phyloP scores from a whole-genome alignment of 2,329 filamentous ascomycete species.

The Neofusicoccum cordaticola region DNA sequence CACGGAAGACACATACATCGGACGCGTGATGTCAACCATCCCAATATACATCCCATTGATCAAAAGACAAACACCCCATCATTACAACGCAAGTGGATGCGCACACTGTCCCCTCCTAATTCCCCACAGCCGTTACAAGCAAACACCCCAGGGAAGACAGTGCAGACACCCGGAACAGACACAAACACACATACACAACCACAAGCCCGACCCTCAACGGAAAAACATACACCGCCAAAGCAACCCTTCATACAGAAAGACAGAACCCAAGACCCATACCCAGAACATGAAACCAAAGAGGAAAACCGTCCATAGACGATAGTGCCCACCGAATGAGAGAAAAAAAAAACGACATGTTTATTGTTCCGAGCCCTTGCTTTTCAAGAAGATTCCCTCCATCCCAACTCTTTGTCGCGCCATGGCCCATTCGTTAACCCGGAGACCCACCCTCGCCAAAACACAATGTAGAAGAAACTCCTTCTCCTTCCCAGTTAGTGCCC shows the following conservation, averaged over 20 bases:
- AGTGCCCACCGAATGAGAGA: background rate
- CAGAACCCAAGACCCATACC: background rate
- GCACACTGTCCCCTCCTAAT: background rate
- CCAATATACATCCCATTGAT: too few relatives aligned
- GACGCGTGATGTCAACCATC: too few relatives aligned
- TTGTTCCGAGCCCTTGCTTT: constrained; percentile 3
- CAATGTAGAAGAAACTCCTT: background rate
- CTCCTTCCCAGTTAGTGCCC: constrained; percentile 2
- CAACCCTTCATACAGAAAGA: background rate
- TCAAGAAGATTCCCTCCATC: background rate
- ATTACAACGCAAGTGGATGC: background rate
- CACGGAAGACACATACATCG: too few relatives aligned
- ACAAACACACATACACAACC: background rate
- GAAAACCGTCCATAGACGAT: background rate
- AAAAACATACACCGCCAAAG: background rate
- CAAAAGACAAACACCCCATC: too few relatives aligned
- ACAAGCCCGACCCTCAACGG: background rate
- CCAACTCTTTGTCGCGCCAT: constrained; percentile 2
- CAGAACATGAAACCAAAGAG: background rate
- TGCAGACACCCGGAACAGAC: background rate
- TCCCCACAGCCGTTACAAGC: background rate
- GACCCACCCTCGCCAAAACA: background rate
- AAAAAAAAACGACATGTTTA: background rate
- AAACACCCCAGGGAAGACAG: background rate
- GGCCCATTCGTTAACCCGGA: background rate